These are phyloP conservation scores for Marchantia polymorpha DNA, from an alignment of 225 moss, liverwort and hornwort genomes.

Conservation along the genomic window DNA sequence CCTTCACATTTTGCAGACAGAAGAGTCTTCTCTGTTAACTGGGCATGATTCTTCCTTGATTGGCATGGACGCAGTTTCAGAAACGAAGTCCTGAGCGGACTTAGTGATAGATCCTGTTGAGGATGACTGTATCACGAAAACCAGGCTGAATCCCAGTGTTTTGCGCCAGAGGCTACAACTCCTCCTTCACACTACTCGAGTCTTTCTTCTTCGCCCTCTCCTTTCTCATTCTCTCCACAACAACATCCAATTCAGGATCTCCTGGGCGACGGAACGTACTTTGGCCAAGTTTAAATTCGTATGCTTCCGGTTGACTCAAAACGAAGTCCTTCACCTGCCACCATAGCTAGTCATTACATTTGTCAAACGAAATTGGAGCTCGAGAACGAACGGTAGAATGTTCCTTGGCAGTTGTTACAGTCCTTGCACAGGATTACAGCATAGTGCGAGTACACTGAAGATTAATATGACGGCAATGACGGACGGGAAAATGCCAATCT, in stretches of 20 bases:
- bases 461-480: neutral
- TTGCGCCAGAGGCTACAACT: slow-evolving; percentile 16
- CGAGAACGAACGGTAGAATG: neutral
- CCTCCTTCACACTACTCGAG: slow-evolving; percentile 40
- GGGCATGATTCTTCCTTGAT: too few relatives aligned
- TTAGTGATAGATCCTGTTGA: too few relatives aligned
- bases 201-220: slow-evolving; percentile 47
- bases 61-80: too few relatives aligned
- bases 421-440: neutral
- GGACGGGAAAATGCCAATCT: too few relatives aligned
- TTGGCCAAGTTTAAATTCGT: slow-evolving; percentile 89
- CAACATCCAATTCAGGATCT: slow-evolving; percentile 79
- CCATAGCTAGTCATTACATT: neutral
- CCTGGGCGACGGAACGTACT: slow-evolving; percentile 79
- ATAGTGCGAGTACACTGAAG: neutral
- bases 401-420: neutral
- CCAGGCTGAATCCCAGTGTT: neutral
- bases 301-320: slow-evolving; percentile 82
- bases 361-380: neutral
- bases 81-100: too few relatives aligned
- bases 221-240: slow-evolving; percentile 54
- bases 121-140: neutral
- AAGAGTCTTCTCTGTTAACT: too few relatives aligned
- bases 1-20: too few relatives aligned
- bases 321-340: slow-evolving; percentile 90